A percentile compares a stretch with the other conserved stretches of the same genome.
Evolutionary conservation across 108 stramenopile genomes (phyloP).

Genomic region (Nitzschia inconspicua): DNA sequence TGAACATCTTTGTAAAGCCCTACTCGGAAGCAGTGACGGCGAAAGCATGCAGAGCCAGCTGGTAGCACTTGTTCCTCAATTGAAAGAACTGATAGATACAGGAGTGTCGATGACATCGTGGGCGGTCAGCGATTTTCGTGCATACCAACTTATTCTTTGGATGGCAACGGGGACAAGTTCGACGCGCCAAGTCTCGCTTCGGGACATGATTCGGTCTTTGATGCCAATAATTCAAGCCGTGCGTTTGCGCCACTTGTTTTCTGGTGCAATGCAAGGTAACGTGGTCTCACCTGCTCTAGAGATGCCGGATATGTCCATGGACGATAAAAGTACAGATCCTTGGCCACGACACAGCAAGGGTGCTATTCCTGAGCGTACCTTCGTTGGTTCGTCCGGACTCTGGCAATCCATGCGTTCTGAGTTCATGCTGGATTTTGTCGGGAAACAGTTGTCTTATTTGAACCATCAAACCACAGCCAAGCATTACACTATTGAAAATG

Average conservation of each 20-base stretch:
- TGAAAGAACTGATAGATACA: conserved; percentile 37
- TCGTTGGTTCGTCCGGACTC: conserved; percentile 16
- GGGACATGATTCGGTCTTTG: conserved; percentile 35
- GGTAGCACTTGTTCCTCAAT: neutral
- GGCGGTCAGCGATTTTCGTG: conserved; percentile 61
- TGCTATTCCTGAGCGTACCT: neutral
- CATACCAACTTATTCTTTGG: conserved; percentile 87
- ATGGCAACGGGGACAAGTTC: conserved; percentile 46
- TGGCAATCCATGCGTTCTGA: conserved; percentile 22
- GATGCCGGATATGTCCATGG: conserved; percentile 56
- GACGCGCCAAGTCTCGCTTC: conserved; percentile 25
- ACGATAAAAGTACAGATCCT: conserved; percentile 15
- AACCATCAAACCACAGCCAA: neutral
- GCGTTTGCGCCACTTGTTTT: conserved; percentile 46
- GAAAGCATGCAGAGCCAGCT: neutral
- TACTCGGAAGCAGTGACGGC: conserved; percentile 17
- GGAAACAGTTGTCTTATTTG: conserved; percentile 14
- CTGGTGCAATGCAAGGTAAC: conserved; percentile 54
- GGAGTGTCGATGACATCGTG: conserved; percentile 40
- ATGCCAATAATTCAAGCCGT: conserved; percentile 52
- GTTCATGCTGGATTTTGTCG: conserved; percentile 19
- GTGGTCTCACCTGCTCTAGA: conserved; percentile 36
- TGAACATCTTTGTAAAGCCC: conserved; percentile 27
- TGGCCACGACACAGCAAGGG: too few relatives aligned
- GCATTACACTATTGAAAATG: conserved; percentile 75